Base-by-base conservation (phyloP, 495 filamentous ascomycete genomes). In the Lasiosphaeria hispida region DNA sequence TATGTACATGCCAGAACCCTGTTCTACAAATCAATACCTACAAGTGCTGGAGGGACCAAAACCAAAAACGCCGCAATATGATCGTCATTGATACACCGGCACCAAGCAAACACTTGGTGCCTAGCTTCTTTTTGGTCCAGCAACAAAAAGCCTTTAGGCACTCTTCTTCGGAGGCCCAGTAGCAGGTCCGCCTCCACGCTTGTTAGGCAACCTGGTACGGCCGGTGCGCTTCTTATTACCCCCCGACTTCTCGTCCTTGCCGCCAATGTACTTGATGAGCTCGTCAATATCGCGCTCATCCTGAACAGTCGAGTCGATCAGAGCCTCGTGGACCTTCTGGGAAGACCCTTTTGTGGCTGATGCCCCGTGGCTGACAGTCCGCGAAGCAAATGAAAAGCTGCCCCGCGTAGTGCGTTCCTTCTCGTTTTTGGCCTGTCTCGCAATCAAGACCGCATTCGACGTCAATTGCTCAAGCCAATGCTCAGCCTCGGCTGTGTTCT, bases 381-480 rank as follows among this genome's bases (percentile, higher is more conserved):
- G 82, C 39, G 77, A 64, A 1, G 72, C 67, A 57, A 79, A 74
- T 15, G 65, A 62, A 54, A 80, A 75, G 17, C 76, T 75, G 11
- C 68, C 69, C 41, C 88, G 84, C 33, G 87, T 75, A 34, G 85
- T 80, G 52, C 87, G 84, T 40, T 86, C 84, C 44, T 87, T 30
- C 23, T 30, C 79, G 56, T 93, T 89, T 75, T 96, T 96, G 47
- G 89, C 87, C 61, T 96, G 90, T 77, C 91, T 96, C 9, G 90
- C 91, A 49, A 96, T 88, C 30, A 85, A 87, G 42, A 99, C 95
- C 40, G 95, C 95, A 62, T 93, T 96, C 69, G 90, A 87, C 0
- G 92, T 96, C 42, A 99, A 83, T 75, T 96, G 91, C 69, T 93
- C 90, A n/a, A 97, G 83, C 95, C 94, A 97, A 55, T 81, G 88